These are phyloP conservation scores for Fusarium compactum DNA, from an alignment of 2,329 filamentous ascomycete genomes.

Conservation along the genomic window DNA sequence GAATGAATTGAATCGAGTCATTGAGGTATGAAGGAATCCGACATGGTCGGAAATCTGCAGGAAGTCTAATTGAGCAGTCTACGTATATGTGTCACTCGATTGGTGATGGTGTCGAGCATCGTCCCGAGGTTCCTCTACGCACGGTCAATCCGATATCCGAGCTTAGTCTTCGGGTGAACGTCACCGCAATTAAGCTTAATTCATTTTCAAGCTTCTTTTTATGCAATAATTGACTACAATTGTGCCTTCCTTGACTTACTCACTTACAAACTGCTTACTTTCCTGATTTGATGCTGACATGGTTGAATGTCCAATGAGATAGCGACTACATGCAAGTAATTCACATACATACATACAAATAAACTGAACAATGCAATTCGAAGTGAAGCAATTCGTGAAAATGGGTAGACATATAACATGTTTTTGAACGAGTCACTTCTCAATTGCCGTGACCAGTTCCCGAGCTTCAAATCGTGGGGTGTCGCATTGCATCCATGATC, in stretches of 20 bases:
- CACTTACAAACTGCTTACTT: not conserved
- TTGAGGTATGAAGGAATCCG: too few species aligned
- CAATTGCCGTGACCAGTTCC: slow-evolving; percentile 34
- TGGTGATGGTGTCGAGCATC: not conserved
- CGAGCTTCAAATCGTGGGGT: slow-evolving; percentile 19
- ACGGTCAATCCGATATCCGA: not conserved
- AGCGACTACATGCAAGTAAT: not conserved
- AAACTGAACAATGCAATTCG: not conserved
- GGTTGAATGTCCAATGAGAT: not conserved
- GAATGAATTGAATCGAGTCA: too few species aligned
- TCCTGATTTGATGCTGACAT: not conserved
- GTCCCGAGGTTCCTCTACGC: not conserved
- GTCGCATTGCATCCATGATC: slow-evolving; percentile 27
- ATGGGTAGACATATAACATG: not conserved
- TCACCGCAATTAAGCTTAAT: slow-evolving; percentile 15
- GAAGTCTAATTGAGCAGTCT: not conserved
- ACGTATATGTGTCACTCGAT: not conserved
- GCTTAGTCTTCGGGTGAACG: not conserved
- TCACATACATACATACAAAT: not conserved
- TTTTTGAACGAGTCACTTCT: not conserved
- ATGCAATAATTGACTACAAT: not conserved
- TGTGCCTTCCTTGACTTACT: rapidly evolving
- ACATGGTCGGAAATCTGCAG: not conserved
- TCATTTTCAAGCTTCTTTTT: slow-evolving; percentile 31
- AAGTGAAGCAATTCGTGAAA: not conserved